Evolutionary conservation across 805 yeast species (phyloP), one percentile per base, ranked within the genome.

Genomic region (Suhomyces sp.): DNA sequence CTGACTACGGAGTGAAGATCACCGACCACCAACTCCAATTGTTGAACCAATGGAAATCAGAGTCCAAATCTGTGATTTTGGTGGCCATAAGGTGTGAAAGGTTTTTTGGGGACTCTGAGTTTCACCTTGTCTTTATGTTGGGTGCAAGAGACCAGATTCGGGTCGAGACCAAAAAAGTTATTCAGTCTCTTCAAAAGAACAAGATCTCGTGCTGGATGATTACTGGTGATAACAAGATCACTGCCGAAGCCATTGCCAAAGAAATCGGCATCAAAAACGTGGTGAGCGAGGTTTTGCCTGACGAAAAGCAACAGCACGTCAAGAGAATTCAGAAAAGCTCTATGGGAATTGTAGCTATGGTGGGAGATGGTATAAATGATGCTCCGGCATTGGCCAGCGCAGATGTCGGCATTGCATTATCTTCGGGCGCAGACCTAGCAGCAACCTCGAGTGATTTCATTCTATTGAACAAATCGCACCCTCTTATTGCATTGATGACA

Each of bases 281-380:
- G 7, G 75, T 87, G 44, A 86, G 90, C 8, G 88, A 84, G 47
- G 92, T 88, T 6, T 72, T 87, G 33, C 94, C 96, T 0, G 84
- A 83, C 49, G 90, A 85, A 51, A 88, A 88, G 65, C 86, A 88
- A 6, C 78, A 74, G 24, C 79, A 82, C 61, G 72, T 88, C 38
- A 72, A 76, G 56, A 73, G 79, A 76, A 73, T 88, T 10, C 86
- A 85, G 61, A 63, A 69, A 41, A 44, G 55, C 8, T 56, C 62
- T 13, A 60, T 64, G 3, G 63, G 61, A 1, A 61, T 62, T 2
- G 68, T 71, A 22, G 91, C 90, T 0, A 87, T 88, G 92, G 85
- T 88, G 7, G 94, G 94, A 8, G 94, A 88, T 61, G 94, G 94
- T 19, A 83, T 88, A 33, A 88, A 88, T 64, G 94, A 88, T 67